Base-by-base conservation (phyloP, 345 rosid genomes). In the Clarkia xantiana region DNA sequence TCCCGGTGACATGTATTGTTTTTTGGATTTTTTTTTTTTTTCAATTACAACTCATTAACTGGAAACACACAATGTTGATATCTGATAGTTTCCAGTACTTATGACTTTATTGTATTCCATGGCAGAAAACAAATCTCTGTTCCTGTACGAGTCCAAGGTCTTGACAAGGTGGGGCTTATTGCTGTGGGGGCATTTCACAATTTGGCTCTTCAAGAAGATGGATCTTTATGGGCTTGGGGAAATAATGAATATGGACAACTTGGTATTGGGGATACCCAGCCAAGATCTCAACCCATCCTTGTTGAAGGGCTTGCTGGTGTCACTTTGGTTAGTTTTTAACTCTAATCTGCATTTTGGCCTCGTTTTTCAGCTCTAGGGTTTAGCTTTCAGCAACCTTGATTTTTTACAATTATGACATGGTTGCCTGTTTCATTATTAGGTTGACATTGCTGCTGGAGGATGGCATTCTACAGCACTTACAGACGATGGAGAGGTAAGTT, bases 391-490 rank as follows among this genome's bases (percentile, higher is more conserved):
- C 25, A 22, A 22, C 36, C 6, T 10, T 29, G 36, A 29, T 29
- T 29, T 5, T 0, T 29, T 29, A 29, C 36, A 29, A 7, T 29
- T 5, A 29, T 49, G 38, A 49, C 52, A 49, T 11, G 12, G 39
- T 34, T 34, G 18, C 42, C 40, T 34, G 56, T 29, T 48, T 15
- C 52, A 15, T 67, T 51, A 49, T 39, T 67, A 93, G 99, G 91
- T 87, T 77, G 99, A 87, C 73, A 93, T 93, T 56, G 99, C 97
- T 57, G 97, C 89, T 54, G 97, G 99, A 56, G 99, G 99, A 67
- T 93, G 99, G 99, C 99, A 93, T 69, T 93, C 99, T 49, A 82
- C 94, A 58, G 94, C 86, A 14, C 61, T 93, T 67, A 87, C 99
- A 12, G 64, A 71, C 17, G 77, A 77, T 15, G 91, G 94, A 47